Conservation (phyloP, 495 filamentous ascomycete species). For the Barbatosphaeria neglecta region DNA sequence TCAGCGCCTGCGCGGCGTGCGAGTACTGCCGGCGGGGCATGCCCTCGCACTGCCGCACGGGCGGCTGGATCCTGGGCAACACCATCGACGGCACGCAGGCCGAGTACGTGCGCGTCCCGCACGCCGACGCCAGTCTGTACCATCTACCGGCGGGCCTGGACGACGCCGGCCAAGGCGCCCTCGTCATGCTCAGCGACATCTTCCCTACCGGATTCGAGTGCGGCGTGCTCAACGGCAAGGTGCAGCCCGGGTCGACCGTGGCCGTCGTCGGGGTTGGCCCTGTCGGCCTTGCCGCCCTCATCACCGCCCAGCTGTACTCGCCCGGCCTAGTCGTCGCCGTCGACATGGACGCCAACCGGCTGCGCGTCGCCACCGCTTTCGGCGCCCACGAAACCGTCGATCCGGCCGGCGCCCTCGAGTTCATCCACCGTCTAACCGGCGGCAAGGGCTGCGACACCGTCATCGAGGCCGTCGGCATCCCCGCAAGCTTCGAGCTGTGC, state of each 20-base stretch:
- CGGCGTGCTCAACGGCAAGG: slow-evolving; percentile 33
- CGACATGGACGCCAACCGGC: slow-evolving; percentile 29
- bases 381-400: slow-evolving; percentile 33
- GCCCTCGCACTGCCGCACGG: slow-evolving; percentile 47
- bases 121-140: slow-evolving; percentile 29
- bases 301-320: slow-evolving; percentile 34
- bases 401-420: slow-evolving; percentile 15
- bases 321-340: slow-evolving; percentile 33
- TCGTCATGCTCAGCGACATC: slow-evolving; percentile 34
- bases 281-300: slow-evolving; percentile 34
- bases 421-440: slow-evolving; percentile 26
- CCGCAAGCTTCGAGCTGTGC: slow-evolving; percentile 31
- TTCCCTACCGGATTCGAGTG: slow-evolving; percentile 38
- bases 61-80: slow-evolving; percentile 45
- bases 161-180: slow-evolving; percentile 15
- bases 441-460: slow-evolving; percentile 39
- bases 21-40: slow-evolving; percentile 48
- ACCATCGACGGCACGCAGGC: slow-evolving; percentile 42
- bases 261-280: slow-evolving; percentile 42
- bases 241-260: slow-evolving; percentile 30
- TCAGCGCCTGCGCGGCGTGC: slow-evolving; percentile 38
- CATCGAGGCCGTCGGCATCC: slow-evolving; percentile 43
- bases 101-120: slow-evolving; percentile 38
- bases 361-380: slow-evolving; percentile 28
- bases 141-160: slow-evolving; percentile 25